phyloP scores from a whole-genome alignment of 495 filamentous ascomycete genomes.

The Geopyxis carbonaria region DNA sequence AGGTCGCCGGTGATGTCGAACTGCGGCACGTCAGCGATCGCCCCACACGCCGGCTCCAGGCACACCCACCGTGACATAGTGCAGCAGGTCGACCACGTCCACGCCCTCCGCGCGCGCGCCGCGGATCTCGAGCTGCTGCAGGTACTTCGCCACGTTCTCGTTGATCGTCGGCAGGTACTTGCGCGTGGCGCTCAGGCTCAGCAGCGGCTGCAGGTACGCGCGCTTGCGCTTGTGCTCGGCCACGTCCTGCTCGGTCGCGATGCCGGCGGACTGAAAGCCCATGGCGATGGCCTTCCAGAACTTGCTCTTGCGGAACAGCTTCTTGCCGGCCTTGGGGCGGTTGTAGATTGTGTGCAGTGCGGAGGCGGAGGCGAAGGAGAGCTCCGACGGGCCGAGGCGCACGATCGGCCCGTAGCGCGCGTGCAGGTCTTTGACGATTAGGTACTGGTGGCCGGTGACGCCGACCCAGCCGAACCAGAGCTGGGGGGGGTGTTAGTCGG shows the following conservation, averaged over 20 bases:
- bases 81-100: slow-evolving; percentile 30
- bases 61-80: slow-evolving; percentile 41
- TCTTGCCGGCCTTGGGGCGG: too few species aligned
- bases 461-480: slow-evolving; percentile 7
- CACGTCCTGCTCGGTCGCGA: neutral
- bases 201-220: neutral
- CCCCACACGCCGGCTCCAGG: too few species aligned
- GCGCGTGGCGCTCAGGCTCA: neutral
- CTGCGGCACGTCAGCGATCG: too few species aligned
- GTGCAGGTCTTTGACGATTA: slow-evolving; percentile 15
- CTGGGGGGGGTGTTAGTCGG: too few species aligned
- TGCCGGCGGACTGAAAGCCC: neutral
- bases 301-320: neutral
- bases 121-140: neutral
- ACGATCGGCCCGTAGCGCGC: slow-evolving; percentile 21
- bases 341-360: neutral
- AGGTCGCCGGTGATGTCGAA: slow-evolving; percentile 42
- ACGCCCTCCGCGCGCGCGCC: slow-evolving; percentile 1
- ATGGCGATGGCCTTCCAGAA: neutral
- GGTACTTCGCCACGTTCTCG: slow-evolving; percentile 1
- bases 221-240: neutral
- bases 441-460: slow-evolving; percentile 7
- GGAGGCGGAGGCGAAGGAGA: slow-evolving; percentile 1
- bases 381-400: slow-evolving; percentile 7
- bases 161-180: too few species aligned